Evolutionary conservation across 1,284 basidiomycete genomes (phyloP), one percentile per base, ranked within the genome.

Genomic region (Puccinia horiana): DNA sequence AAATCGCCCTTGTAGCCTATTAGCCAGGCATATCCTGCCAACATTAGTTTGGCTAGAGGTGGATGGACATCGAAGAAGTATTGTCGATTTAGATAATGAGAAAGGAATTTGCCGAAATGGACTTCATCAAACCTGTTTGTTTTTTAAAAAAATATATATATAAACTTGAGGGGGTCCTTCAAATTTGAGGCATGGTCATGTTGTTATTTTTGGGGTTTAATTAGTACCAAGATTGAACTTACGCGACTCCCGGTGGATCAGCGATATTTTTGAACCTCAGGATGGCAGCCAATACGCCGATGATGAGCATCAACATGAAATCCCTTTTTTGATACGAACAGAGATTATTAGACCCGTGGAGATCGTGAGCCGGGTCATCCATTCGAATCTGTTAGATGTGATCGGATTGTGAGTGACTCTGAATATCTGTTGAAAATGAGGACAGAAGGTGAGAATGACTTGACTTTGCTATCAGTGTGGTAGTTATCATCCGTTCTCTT

Each of bases 31-130:
- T 93, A 93, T 54, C 96, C 90, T 69, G 93, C 97, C 85, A 96
- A 93, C 44, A 98, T 89, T 84, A 98, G 90, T 87, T 98, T 98
- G 67, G 96, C 95, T 77, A 98, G 91, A 20, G 96, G 96, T 56
- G 96, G 96, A 86, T 99, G 97, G 4, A 99, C 97, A 87, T 99
- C 97, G 89, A 99, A 99, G 88, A 98, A 98, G 89, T 97, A 99
- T 88, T 97, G 91, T 84, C 95, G 90, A 78, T 89, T 89, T 85
- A 98, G 91, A 88, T 98, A 98, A 87, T 94, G 93, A 8, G 93
- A 91, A 26, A 95, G 95, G 87, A 98, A 96, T 88, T 86, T 94
- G 83, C 95, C 95, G 86, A 97, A 98, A 86, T 98, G 95, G 18
- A 98, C 95, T 88, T 98, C 95, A 87, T 98, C 95, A 87, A 98